Percentiles rank a stretch among this genome's conserved stretches.
phyloP scores from a whole-genome alignment of 805 yeast species.

The Candida namnaoensis region DNA sequence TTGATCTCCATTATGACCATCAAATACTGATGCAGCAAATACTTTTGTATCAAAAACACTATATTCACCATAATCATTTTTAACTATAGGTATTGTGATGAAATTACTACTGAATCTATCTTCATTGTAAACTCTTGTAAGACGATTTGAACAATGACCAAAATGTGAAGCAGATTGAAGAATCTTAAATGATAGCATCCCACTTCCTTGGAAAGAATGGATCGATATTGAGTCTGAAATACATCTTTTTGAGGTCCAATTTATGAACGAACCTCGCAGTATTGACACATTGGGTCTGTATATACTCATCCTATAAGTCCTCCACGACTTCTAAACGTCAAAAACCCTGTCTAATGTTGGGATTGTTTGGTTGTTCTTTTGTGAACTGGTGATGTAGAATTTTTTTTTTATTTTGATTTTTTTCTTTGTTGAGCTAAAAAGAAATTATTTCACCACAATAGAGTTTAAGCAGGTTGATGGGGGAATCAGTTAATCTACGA shows the following conservation, averaged over 20 bases:
- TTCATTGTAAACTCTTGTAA: constrained; percentile 72
- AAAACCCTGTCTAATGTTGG: no score
- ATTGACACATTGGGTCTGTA: no score
- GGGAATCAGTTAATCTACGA: no score
- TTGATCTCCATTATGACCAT: constrained; percentile 90
- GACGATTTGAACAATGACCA: constrained; percentile 75
- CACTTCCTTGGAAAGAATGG: neutral
- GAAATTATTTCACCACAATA: no score
- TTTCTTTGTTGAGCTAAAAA: no score
- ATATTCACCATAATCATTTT: constrained; percentile 15
- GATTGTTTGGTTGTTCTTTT: no score
- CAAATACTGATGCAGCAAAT: constrained; percentile 73
- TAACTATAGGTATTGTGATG: constrained; percentile 32
- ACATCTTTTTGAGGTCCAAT: constrained; percentile 12
- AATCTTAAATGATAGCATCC: neutral
- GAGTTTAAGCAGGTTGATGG: no score
- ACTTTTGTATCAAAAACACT: constrained; percentile 20
- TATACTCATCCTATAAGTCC: no score
- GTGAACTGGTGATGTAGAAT: no score
- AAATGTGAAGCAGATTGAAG: constrained; percentile 20
- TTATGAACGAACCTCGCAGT: no score
- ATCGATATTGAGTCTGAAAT: neutral
- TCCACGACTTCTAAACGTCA: no score
- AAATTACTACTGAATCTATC: constrained; percentile 69
- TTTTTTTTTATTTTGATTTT: no score